Conservation (phyloP, 306 rosid genomes). For the Ziziphus jujuba region DNA sequence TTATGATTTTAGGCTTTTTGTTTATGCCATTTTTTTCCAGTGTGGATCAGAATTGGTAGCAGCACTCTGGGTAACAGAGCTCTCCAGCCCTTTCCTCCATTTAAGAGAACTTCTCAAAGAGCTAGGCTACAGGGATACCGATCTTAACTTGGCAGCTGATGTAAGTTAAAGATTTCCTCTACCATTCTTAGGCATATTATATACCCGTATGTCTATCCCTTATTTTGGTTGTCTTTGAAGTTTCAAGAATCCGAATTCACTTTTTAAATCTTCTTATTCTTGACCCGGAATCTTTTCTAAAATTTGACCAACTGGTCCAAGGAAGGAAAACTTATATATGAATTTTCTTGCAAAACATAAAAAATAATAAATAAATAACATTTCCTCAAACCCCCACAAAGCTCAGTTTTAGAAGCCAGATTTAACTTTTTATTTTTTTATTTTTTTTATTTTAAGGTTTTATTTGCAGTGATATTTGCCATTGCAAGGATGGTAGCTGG, state of each 20-base stretch:
- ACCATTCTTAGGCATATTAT: neutral
- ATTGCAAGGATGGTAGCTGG: conserved; percentile 77
- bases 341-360: too few relatives aligned
- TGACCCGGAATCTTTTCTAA: too few relatives aligned
- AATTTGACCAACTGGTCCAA: too few relatives aligned
- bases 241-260: too few relatives aligned
- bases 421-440: neutral
- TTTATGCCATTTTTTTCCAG: conserved; percentile 20
- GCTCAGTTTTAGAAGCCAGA: too few relatives aligned
- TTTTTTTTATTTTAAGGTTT: conserved; percentile 37
- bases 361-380: too few relatives aligned
- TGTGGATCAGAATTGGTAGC: conserved; percentile 82
- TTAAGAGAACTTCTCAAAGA: conserved; percentile 78
- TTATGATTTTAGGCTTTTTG: too few relatives aligned
- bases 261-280: too few relatives aligned
- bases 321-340: too few relatives aligned
- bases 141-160: conserved; percentile 68
- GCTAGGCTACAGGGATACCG: conserved; percentile 69
- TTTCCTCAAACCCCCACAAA: too few relatives aligned
- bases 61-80: conserved; percentile 74
- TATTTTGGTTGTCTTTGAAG: too few relatives aligned
- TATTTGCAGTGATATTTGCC: conserved; percentile 75
- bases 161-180: conserved; percentile 48
- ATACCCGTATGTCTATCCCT: too few relatives aligned
- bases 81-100: conserved; percentile 92